These are phyloP conservation scores for Parathielavia hyrcaniae DNA, from an alignment of 495 filamentous ascomycete species.

Conservation along the genomic window DNA sequence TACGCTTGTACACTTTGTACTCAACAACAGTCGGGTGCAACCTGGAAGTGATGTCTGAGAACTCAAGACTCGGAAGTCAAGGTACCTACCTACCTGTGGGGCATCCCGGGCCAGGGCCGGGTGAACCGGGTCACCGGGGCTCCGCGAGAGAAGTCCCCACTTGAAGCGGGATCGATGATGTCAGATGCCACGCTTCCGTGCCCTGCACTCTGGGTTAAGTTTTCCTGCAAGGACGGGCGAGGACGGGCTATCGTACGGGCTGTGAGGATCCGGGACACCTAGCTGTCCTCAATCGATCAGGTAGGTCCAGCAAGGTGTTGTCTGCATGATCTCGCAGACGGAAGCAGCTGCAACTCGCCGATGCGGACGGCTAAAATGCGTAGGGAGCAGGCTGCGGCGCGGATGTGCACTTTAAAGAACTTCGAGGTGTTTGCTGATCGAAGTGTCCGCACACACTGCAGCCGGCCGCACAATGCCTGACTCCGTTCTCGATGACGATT, in stretches of 20 bases:
- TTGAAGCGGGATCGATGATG: background rate
- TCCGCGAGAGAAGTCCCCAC: constrained; percentile 1
- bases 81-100: background rate
- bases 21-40: too few species aligned
- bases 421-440: background rate
- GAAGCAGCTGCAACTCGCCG: constrained; percentile 1
- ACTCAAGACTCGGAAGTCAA: too few species aligned
- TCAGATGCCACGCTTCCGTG: constrained; percentile 6
- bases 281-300: too few species aligned
- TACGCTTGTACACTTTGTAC: too few species aligned
- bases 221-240: too few species aligned
- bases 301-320: background rate
- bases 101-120: background rate
- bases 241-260: too few species aligned
- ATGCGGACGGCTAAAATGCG: background rate
- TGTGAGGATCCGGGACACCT: too few species aligned
- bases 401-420: constrained; percentile 16
- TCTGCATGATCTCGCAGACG: constrained; percentile 1
- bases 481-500: background rate
- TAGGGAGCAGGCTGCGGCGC: constrained; percentile 5
- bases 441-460: constrained; percentile 4
- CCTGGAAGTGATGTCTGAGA: too few species aligned
- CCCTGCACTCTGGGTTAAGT: too few species aligned
- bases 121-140: background rate
- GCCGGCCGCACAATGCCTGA: background rate